A percentile compares a stretch with the other conserved stretches of the same genome.
Conservation (phyloP, 257 asterid genomes). For the Coffea canephora region DNA sequence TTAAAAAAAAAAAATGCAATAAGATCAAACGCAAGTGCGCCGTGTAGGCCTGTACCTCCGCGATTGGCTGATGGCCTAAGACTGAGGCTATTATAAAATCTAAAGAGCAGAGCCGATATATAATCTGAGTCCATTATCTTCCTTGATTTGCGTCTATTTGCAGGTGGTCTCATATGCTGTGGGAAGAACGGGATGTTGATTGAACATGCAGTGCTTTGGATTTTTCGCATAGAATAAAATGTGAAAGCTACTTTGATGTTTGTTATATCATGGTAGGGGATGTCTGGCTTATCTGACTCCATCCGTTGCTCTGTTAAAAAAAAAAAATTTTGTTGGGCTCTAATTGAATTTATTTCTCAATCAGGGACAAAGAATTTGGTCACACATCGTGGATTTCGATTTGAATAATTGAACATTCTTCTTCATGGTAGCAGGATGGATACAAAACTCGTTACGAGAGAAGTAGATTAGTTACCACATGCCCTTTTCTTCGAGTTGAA, state of each 20-base stretch:
- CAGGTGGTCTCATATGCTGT: not conserved
- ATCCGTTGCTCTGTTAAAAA: not conserved
- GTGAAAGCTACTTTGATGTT: not conserved
- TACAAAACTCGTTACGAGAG: too few species aligned
- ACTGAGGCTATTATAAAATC: constrained; percentile 24
- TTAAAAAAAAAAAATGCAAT: not conserved
- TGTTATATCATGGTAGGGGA: not conserved
- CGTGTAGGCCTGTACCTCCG: constrained; percentile 18
- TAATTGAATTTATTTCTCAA: not conserved
- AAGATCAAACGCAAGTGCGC: not conserved
- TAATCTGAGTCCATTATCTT: constrained; percentile 10
- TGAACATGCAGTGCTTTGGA: not conserved
- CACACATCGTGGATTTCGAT: too few species aligned
- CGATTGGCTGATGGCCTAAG: constrained; percentile 17
- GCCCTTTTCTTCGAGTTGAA: too few species aligned
- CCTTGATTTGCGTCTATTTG: constrained; percentile 35
- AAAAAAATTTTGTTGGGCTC: not conserved
- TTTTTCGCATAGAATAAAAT: not conserved
- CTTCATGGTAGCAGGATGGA: too few species aligned
- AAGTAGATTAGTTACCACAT: too few species aligned
- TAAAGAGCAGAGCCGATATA: not conserved
- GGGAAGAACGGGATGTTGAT: not conserved
- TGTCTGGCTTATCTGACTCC: not conserved
- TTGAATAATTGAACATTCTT: too few species aligned
- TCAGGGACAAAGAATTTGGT: not conserved